Conservation (phyloP, 2,329 filamentous ascomycete species). For the Aureobasidium musti region DNA sequence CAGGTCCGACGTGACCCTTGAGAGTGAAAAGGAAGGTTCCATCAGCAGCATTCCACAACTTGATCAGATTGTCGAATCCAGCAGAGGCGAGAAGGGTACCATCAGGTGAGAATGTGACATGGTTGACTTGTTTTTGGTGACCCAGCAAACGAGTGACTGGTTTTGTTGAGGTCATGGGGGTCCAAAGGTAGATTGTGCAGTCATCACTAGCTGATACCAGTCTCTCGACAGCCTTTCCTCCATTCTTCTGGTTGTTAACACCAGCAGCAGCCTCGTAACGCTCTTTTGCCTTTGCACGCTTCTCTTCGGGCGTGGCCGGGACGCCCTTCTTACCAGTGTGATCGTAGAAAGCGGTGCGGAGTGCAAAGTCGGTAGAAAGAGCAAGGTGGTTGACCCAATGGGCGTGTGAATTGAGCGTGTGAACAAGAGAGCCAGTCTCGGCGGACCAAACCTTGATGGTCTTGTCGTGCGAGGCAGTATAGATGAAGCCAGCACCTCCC, state of each 20-base stretch:
- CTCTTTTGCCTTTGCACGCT: slow-evolving; percentile 71
- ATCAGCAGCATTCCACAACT: slow-evolving; percentile 80
- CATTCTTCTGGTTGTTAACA: slow-evolving; percentile 48
- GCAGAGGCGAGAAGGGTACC: slow-evolving; percentile 83
- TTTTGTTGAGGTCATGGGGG: slow-evolving; percentile 74
- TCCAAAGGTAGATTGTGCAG: slow-evolving; percentile 96
- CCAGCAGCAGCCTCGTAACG: slow-evolving; percentile 84
- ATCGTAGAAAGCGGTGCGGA: slow-evolving; percentile 84
- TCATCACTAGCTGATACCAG: slow-evolving; percentile 92
- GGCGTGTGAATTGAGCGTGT: slow-evolving; percentile 78
- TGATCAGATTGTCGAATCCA: slow-evolving; percentile 92
- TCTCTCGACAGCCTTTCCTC: slow-evolving; percentile 76
- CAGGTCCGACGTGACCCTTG: slow-evolving; percentile 83
- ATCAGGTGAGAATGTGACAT: slow-evolving; percentile 92
- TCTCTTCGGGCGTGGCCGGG: slow-evolving; percentile 69
- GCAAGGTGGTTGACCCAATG: slow-evolving; percentile 97
- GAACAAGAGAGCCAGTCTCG: slow-evolving; percentile 72
- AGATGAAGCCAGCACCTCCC: slow-evolving; percentile 86
- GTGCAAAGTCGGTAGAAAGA: slow-evolving; percentile 85
- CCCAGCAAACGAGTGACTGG: slow-evolving; percentile 86
- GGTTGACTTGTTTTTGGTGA: slow-evolving; percentile 95
- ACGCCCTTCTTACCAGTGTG: slow-evolving; percentile 68
- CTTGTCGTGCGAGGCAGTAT: slow-evolving; percentile 87
- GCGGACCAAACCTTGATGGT: slow-evolving; percentile 90
- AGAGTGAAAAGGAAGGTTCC: slow-evolving; percentile 81